phyloP scores from a whole-genome alignment of 345 rosid genomes.

The Geranium rotundifolium region DNA sequence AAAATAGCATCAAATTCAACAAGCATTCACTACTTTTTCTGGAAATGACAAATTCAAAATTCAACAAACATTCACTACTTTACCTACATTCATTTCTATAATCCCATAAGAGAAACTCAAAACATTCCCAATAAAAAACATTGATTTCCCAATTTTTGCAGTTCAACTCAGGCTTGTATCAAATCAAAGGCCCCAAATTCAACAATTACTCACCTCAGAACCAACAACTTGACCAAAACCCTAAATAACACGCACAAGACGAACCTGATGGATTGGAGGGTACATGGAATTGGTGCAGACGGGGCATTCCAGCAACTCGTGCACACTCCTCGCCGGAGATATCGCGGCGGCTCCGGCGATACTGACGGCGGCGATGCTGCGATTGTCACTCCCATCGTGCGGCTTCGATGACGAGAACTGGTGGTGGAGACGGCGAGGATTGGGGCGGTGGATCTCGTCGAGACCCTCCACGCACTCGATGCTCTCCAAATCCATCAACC shows the following conservation, averaged over 20 bases:
- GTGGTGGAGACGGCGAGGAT: conserved; percentile 10
- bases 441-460: conserved; percentile 56
- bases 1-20: conserved; percentile 4
- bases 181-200: conserved; percentile 2
- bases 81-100: no score
- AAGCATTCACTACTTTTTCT: background rate
- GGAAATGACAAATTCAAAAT: background rate
- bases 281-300: conserved; percentile 98
- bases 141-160: conserved; percentile 4
- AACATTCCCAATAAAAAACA: background rate
- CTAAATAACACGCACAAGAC: background rate
- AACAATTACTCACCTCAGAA: background rate
- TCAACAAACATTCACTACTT: background rate
- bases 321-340: conserved; percentile 81
- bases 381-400: conserved; percentile 18
- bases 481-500: conserved; percentile 59
- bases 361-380: conserved; percentile 5
- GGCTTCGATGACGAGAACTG: conserved; percentile 53
- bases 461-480: conserved; percentile 61
- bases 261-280: conserved; percentile 98
- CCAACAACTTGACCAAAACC: background rate
- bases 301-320: conserved; percentile 94
- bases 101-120: background rate
- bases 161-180: conserved; percentile 2
- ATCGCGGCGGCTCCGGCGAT: conserved; percentile 39